phyloP scores from a whole-genome alignment of 2,329 filamentous ascomycete species.

The Geosmithia putterillii region DNA sequence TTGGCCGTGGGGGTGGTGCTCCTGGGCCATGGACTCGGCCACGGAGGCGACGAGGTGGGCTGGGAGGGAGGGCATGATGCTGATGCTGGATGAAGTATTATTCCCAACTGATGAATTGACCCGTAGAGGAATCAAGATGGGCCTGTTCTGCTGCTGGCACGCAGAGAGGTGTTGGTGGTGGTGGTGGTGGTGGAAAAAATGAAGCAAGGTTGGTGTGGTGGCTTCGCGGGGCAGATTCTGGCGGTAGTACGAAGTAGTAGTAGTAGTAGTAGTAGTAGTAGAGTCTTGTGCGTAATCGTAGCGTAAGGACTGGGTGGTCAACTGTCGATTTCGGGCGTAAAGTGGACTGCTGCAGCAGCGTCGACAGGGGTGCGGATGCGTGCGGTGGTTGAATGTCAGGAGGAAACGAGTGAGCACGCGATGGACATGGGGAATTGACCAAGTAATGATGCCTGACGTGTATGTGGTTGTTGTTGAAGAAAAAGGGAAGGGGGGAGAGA shows the following conservation, averaged over 20 bases:
- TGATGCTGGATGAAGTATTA: no score
- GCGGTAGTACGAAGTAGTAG: neutral
- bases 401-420: neutral
- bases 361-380: conserved; percentile 9
- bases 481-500: neutral
- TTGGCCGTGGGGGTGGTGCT: no score
- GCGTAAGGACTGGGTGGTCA: no score
- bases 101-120: no score
- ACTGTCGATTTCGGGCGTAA: no score
- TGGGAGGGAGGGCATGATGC: conserved; percentile 18
- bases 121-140: no score
- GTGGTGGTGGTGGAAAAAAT: neutral
- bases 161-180: conserved; percentile 6
- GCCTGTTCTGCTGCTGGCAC: no score
- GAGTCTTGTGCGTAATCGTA: no score
- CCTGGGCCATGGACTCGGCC: conserved; percentile 29
- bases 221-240: conserved; percentile 1
- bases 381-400: neutral
- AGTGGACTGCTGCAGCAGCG: conserved; percentile 9
- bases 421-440: neutral
- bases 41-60: conserved; percentile 27
- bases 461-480: no score
- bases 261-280: no score
- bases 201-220: conserved; percentile 3
- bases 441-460: no score